Conservation (phyloP, 768 basidiomycete genomes). For the Xerocomellus dryophilus region DNA sequence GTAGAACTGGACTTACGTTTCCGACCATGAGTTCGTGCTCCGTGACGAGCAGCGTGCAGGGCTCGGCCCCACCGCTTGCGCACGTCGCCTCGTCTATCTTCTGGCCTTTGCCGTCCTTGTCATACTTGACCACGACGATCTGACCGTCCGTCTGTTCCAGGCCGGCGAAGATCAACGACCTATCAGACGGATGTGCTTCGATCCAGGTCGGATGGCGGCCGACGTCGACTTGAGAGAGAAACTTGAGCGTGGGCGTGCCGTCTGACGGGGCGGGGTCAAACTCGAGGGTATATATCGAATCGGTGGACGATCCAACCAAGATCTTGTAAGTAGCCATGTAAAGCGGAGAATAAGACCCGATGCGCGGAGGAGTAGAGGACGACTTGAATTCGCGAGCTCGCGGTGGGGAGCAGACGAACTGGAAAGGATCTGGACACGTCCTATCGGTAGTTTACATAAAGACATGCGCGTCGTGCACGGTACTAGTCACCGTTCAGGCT, state of each 20-base stretch:
- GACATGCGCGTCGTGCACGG: too few species aligned
- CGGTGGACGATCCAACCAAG: constrained; percentile 63
- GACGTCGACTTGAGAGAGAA: constrained; percentile 44
- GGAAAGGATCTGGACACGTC: too few species aligned
- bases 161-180: constrained; percentile 59
- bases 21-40: constrained; percentile 60
- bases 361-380: too few species aligned
- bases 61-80: constrained; percentile 54
- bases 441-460: too few species aligned
- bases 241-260: constrained; percentile 52
- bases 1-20: constrained; percentile 54
- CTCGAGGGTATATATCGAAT: constrained; percentile 56
- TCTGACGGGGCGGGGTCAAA: constrained; percentile 58
- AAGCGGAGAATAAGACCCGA: background rate
- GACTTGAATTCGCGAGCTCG: background rate
- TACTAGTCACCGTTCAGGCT: too few species aligned
- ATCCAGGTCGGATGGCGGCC: constrained; percentile 79
- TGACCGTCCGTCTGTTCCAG: constrained; percentile 68
- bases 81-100: constrained; percentile 42
- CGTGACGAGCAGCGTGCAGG: constrained; percentile 60
- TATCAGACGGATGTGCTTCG: constrained; percentile 53
- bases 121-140: constrained; percentile 57
- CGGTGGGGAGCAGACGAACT: too few species aligned
- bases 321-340: constrained; percentile 37
- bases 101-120: constrained; percentile 43